These are phyloP conservation scores for Lipomyces anomalus DNA, from an alignment of 805 yeast species.

Conservation along the genomic window DNA sequence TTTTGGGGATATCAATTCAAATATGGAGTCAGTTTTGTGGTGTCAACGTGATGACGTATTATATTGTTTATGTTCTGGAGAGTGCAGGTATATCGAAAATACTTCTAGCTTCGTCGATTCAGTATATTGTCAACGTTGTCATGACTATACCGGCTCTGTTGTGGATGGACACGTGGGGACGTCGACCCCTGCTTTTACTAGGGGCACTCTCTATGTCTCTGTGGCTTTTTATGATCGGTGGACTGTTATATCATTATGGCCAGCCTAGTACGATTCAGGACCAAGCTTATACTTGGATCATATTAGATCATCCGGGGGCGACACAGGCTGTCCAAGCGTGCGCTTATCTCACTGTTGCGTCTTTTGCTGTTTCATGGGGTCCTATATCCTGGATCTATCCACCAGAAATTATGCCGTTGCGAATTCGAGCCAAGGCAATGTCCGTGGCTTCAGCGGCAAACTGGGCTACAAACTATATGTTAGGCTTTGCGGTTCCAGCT, in stretches of 20 bases:
- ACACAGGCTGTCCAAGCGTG: constrained; percentile 43
- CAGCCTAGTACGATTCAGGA: constrained; percentile 40
- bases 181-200: constrained; percentile 53
- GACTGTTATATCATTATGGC: constrained; percentile 48
- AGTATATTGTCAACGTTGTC: constrained; percentile 44
- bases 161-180: constrained; percentile 56
- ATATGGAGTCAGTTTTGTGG: constrained; percentile 38
- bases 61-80: constrained; percentile 42
- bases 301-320: constrained; percentile 55
- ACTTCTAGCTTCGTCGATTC: constrained; percentile 40
- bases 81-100: constrained; percentile 47
- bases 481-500: constrained; percentile 63
- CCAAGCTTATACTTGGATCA: constrained; percentile 35
- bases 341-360: constrained; percentile 51
- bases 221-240: constrained; percentile 63
- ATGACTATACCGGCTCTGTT: constrained; percentile 53
- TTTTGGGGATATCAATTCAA: constrained; percentile 37
- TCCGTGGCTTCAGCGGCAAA: constrained; percentile 60
- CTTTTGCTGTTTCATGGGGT: constrained; percentile 52
- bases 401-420: constrained; percentile 57
- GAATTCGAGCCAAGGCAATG: constrained; percentile 55
- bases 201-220: constrained; percentile 62
- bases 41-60: constrained; percentile 44
- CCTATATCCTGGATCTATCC: constrained; percentile 62
- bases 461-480: constrained; percentile 61